These are phyloP conservation scores for Colletotrichum viniferum DNA, from an alignment of 2,329 filamentous ascomycete species.

Conservation along the genomic window DNA sequence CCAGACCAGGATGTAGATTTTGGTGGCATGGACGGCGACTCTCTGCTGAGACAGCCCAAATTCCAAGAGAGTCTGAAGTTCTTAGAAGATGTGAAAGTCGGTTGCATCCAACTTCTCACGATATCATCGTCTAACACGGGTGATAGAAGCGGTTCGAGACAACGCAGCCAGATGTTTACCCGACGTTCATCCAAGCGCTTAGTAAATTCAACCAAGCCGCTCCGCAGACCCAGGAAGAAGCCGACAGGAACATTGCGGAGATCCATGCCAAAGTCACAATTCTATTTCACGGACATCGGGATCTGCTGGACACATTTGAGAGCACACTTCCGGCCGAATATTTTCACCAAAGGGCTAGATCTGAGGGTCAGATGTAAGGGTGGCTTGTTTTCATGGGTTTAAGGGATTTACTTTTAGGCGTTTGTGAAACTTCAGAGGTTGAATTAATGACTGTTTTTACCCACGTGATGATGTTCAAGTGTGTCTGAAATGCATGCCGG, in stretches of 20 bases:
- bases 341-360: background rate
- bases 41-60: background rate
- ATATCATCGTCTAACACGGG: background rate
- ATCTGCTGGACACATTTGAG: conserved; percentile 15
- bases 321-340: conserved; percentile 1
- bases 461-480: background rate
- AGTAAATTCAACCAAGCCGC: background rate
- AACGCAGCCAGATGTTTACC: conserved; percentile 7
- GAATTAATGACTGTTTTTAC: background rate
- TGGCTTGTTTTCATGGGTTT: background rate
- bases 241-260: background rate
- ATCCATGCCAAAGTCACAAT: background rate
- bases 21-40: background rate
- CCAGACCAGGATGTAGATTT: background rate
- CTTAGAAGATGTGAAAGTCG: conserved; percentile 7
- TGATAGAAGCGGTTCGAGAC: conserved; percentile 6
- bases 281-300: background rate
- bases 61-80: conserved; percentile 8
- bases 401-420: background rate
- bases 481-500: background rate
- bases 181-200: conserved; percentile 1
- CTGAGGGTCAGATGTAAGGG: background rate
- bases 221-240: background rate
- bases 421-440: background rate
- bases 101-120: background rate